Conservation (phyloP, 306 rosid genomes). For the Ormosia semicastrata region DNA sequence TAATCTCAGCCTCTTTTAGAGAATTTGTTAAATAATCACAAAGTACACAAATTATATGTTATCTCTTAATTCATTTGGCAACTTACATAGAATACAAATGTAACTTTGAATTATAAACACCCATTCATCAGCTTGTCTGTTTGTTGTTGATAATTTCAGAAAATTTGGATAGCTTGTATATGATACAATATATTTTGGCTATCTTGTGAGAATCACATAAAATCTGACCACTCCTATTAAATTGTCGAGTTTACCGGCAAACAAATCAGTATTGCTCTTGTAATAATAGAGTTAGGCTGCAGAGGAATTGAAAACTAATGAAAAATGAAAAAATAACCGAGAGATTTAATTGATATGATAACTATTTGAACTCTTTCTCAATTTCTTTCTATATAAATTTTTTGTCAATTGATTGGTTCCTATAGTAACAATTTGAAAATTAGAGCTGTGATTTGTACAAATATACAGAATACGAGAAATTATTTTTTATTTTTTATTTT, state of each 20-base stretch:
- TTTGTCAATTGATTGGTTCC: neutral
- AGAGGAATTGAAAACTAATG: neutral
- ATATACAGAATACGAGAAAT: too few relatives aligned
- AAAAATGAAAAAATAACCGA: too few relatives aligned
- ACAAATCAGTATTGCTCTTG: neutral
- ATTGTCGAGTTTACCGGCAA: neutral
- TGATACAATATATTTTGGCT: neutral
- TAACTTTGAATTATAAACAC: slow-evolving; percentile 17
- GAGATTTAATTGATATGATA: neutral
- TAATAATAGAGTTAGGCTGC: neutral
- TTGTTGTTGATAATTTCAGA: neutral
- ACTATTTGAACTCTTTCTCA: neutral
- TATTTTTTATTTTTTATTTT: neutral
- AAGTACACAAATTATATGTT: neutral
- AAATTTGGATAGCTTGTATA: neutral
- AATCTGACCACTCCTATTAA: neutral
- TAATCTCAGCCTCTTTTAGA: neutral
- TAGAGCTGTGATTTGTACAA: neutral
- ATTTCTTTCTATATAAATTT: neutral
- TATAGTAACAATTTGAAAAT: neutral
- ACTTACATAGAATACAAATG: neutral
- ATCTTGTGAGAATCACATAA: neutral
- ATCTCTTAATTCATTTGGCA: neutral
- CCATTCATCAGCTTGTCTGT: neutral
- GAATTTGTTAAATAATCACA: neutral